Evolutionary conservation across 306 rosid species (phyloP).

Genomic region (Dryas alaskensis): DNA sequence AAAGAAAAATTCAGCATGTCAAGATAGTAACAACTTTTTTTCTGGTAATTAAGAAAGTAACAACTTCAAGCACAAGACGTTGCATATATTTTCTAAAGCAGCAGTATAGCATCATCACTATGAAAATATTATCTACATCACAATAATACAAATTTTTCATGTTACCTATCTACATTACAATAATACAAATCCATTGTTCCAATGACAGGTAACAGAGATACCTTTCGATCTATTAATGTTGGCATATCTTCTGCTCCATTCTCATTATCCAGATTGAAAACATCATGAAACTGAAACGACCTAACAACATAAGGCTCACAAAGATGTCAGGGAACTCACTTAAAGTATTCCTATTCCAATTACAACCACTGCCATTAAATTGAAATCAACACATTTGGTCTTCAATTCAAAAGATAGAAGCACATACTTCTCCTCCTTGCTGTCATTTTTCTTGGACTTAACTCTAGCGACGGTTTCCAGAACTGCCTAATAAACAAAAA

Average conservation of each 20-base stretch:
- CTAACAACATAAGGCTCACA: constrained; percentile 44
- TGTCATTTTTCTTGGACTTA: constrained; percentile 82
- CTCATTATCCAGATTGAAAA: constrained; percentile 83
- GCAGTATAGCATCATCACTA: not conserved
- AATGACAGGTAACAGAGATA: constrained; percentile 28
- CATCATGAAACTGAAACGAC: constrained; percentile 90
- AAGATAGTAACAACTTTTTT: not conserved
- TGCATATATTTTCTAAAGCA: not conserved
- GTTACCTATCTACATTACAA: not conserved
- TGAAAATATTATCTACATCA: not conserved
- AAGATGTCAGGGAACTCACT: constrained; percentile 26
- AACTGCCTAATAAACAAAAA: constrained; percentile 65
- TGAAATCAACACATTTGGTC: constrained; percentile 15
- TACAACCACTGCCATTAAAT: constrained; percentile 24
- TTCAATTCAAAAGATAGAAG: constrained; percentile 35
- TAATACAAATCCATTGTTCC: not conserved
- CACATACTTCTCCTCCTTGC: constrained; percentile 87
- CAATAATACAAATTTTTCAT: not conserved
- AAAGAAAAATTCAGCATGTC: constrained; percentile 14
- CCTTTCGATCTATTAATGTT: constrained; percentile 89
- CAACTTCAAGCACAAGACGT: not conserved
- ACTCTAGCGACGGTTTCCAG: constrained; percentile 99
- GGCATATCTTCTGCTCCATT: constrained; percentile 91
- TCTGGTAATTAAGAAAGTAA: not conserved
- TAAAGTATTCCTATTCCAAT: constrained; percentile 15